Percentiles rank a stretch among this genome's conserved stretches.
Evolutionary conservation across 352 stramenopile species (phyloP).

Genomic region (Peronospora farinosa): DNA sequence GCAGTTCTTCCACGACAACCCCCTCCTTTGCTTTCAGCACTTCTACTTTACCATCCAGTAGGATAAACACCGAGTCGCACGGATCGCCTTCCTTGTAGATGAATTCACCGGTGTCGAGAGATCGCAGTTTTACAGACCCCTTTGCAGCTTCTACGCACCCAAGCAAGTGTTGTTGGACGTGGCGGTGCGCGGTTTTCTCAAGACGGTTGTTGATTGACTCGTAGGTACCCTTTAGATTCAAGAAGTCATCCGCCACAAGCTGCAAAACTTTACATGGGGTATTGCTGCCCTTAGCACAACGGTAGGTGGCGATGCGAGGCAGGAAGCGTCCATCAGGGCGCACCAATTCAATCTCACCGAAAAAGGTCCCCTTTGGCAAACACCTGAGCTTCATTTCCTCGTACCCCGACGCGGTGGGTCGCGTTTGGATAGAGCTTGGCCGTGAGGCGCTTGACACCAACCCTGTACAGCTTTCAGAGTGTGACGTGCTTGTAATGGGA

Average conservation of each 20-base stretch:
- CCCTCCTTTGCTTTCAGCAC: conserved; percentile 61
- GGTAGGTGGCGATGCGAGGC: conserved; percentile 67
- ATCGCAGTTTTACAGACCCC: conserved; percentile 56
- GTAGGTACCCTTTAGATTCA: conserved; percentile 74
- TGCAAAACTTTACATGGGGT: conserved; percentile 70
- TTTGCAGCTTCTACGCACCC: conserved; percentile 73
- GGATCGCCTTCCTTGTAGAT: conserved; percentile 75
- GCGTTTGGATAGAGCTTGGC: conserved; percentile 20
- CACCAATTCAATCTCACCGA: conserved; percentile 74
- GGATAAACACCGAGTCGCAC: conserved; percentile 76
- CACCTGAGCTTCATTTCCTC: conserved; percentile 56
- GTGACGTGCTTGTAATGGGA: conserved; percentile 21
- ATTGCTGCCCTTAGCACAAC: conserved; percentile 36
- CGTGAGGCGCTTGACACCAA: conserved; percentile 25
- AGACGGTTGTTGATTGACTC: conserved; percentile 63
- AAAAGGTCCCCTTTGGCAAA: conserved; percentile 68
- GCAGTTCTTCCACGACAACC: conserved; percentile 66
- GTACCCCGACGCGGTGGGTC: conserved; percentile 11
- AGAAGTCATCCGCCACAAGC: conserved; percentile 70
- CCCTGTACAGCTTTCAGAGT: conserved; percentile 31
- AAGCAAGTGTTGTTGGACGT: conserved; percentile 68
- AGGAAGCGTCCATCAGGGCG: conserved; percentile 60
- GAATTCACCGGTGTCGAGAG: conserved; percentile 53
- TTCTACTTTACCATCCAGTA: conserved; percentile 64
- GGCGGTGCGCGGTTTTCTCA: conserved; percentile 46